Conservation (phyloP, 768 basidiomycete genomes). For the Macrolepiota albuminosa region DNA sequence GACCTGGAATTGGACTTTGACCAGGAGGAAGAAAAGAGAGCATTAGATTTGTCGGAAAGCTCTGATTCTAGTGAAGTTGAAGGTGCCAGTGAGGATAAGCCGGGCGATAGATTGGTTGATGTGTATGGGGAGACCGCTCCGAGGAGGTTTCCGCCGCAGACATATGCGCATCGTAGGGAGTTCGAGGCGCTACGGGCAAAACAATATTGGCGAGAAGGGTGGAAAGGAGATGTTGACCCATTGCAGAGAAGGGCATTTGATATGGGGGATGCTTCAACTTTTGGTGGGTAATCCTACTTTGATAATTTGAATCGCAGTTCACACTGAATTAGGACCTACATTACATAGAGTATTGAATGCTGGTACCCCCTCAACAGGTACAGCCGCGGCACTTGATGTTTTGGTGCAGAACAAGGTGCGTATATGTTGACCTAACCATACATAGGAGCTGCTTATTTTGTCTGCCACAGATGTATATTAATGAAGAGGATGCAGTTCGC, state of each 20-base stretch:
- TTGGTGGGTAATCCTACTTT: conserved; percentile 39
- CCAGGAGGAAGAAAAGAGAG: conserved; percentile 12
- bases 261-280: conserved; percentile 66
- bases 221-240: conserved; percentile 43
- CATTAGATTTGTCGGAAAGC: not conserved
- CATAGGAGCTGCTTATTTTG: not conserved
- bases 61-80: not conserved
- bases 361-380: not conserved
- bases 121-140: conserved; percentile 6
- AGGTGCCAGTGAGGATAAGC: not conserved
- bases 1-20: conserved; percentile 35
- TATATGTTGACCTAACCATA: not conserved
- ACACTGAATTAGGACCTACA: conserved; percentile 13
- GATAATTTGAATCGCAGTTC: not conserved
- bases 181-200: conserved; percentile 57
- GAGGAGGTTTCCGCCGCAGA: conserved; percentile 22
- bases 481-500: conserved; percentile 72
- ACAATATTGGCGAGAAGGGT: conserved; percentile 75
- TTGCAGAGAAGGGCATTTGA: conserved; percentile 41
- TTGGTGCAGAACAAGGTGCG: conserved; percentile 16
- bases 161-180: conserved; percentile 42
- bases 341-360: conserved; percentile 11
- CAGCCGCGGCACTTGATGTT: conserved; percentile 9
- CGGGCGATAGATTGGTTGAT: not conserved
- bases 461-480: conserved; percentile 54